phyloP scores from a whole-genome alignment of 2,329 filamentous ascomycete genomes.

The Aureobasidium namibiae region DNA sequence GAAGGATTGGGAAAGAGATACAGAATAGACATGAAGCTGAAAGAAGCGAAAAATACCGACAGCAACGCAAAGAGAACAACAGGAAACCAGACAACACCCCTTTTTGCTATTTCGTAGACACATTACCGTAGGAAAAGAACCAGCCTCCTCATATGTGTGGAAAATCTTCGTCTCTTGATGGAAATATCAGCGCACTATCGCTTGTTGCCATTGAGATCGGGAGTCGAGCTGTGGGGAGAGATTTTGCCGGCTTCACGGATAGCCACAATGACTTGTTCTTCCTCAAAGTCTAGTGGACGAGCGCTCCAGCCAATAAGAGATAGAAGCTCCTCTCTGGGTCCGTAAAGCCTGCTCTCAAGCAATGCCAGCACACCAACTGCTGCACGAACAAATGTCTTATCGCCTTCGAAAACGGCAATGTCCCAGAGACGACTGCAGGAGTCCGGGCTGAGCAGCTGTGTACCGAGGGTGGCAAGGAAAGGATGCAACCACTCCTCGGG shows the following conservation, averaged over 20 bases:
- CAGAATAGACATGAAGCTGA: slow-evolving; percentile 1
- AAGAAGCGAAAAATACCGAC: background rate
- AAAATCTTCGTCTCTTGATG: background rate
- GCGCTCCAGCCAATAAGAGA: slow-evolving; percentile 35
- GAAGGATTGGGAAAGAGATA: background rate
- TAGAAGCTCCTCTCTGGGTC: slow-evolving; percentile 35
- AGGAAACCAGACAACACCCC: background rate
- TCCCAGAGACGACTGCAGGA: slow-evolving; percentile 70
- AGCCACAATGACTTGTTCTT: slow-evolving; percentile 32
- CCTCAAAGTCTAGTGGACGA: slow-evolving; percentile 27
- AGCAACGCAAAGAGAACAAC: slow-evolving; percentile 3
- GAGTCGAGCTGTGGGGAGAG: background rate
- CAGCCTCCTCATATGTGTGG: background rate
- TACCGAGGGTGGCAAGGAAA: slow-evolving; percentile 59
- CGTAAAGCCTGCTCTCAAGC: slow-evolving; percentile 45
- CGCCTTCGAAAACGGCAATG: slow-evolving; percentile 74
- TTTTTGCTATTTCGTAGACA: slow-evolving; percentile 5
- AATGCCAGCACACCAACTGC: slow-evolving; percentile 56
- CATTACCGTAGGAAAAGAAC: slow-evolving; percentile 3
- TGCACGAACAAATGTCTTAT: slow-evolving; percentile 61
- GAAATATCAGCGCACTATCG: slow-evolving; percentile 1
- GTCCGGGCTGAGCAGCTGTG: slow-evolving; percentile 55
- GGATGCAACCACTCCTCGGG: slow-evolving; percentile 43
- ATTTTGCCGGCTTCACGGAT: slow-evolving; percentile 31
- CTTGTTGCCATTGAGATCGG: background rate